A percentile compares a stretch with the other conserved stretches of the same genome.
Evolutionary conservation across 345 rosid genomes (phyloP).

Genomic region (Camelina hispida): DNA sequence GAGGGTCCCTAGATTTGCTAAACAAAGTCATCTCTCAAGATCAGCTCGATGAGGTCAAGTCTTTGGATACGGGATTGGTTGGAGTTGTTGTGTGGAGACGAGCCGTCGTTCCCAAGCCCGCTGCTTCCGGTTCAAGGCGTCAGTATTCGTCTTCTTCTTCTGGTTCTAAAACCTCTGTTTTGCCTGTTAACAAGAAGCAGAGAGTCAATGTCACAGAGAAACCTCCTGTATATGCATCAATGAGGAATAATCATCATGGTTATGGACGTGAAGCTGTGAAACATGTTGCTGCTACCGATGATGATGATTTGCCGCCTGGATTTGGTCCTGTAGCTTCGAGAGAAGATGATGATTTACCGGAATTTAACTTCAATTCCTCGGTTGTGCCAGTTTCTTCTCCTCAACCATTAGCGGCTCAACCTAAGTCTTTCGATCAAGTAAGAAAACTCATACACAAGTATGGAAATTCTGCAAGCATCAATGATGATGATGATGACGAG

Average conservation of each 20-base stretch:
- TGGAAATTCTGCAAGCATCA: constrained; percentile 57
- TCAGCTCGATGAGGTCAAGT: constrained; percentile 62
- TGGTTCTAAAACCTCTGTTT: constrained; percentile 28
- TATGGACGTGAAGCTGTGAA: constrained; percentile 31
- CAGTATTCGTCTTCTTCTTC: constrained; percentile 27
- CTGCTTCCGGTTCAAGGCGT: constrained; percentile 13
- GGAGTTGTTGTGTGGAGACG: constrained; percentile 98
- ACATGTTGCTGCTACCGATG: constrained; percentile 28
- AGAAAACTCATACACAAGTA: constrained; percentile 89
- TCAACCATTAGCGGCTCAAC: constrained; percentile 27
- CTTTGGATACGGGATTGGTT: constrained; percentile 76
- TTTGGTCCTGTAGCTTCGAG: constrained; percentile 68
- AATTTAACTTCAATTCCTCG: constrained; percentile 61
- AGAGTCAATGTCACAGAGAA: constrained; percentile 26
- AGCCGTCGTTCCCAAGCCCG: constrained; percentile 45
- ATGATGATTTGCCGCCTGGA: constrained; percentile 90
- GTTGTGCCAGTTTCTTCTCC: constrained; percentile 35
- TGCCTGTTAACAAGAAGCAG: constrained; percentile 35
- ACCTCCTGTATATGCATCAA: constrained; percentile 31
- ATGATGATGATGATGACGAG: constrained; percentile 66
- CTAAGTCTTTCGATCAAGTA: constrained; percentile 54
- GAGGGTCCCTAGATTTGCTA: constrained; percentile 63
- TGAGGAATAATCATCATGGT: constrained; percentile 17
- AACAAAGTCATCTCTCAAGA: constrained; percentile 70
- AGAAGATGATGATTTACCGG: constrained; percentile 95